A percentile compares a stretch with the other conserved stretches of the same genome.
Evolutionary conservation across 2,329 filamentous ascomycete genomes (phyloP).

Genomic region (Aspergillus sergii): DNA sequence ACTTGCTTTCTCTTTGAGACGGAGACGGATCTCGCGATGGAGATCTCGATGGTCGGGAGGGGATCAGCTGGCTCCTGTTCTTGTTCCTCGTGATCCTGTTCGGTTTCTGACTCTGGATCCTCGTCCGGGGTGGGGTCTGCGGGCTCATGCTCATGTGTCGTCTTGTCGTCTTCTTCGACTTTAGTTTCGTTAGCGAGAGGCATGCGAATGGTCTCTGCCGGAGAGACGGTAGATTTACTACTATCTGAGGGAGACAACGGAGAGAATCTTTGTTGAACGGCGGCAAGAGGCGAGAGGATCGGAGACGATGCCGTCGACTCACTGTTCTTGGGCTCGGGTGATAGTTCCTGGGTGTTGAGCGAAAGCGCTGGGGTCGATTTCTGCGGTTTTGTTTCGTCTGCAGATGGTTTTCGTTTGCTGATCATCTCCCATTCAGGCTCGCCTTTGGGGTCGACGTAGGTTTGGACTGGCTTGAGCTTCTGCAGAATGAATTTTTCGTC

Average conservation of each 20-base stretch:
- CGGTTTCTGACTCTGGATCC: background rate
- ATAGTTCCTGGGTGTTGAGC: constrained; percentile 19
- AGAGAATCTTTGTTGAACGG: constrained; percentile 13
- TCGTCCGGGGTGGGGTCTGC: constrained; percentile 4
- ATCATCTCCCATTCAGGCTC: constrained; percentile 30
- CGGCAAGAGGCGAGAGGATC: constrained; percentile 18
- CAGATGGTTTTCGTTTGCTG: constrained; percentile 15
- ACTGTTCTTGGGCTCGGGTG: constrained; percentile 15
- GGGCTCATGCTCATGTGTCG: constrained; percentile 9
- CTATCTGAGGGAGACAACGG: constrained; percentile 21
- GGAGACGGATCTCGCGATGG: constrained; percentile 43
- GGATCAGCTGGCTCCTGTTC: constrained; percentile 11
- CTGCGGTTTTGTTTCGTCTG: background rate
- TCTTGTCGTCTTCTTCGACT: constrained; percentile 11
- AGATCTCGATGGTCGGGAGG: constrained; percentile 35
- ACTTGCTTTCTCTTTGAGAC: constrained; percentile 39
- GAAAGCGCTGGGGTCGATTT: constrained; percentile 11
- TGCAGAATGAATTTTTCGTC: constrained; percentile 21
- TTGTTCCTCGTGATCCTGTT: background rate
- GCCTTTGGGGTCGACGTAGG: constrained; percentile 18
- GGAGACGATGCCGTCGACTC: constrained; percentile 17
- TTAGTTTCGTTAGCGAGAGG: constrained; percentile 20
- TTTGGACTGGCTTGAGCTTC: constrained; percentile 18
- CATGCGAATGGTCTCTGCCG: constrained; percentile 19
- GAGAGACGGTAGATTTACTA: constrained; percentile 15